Percentiles rank a stretch among this genome's conserved stretches.
phyloP scores from a whole-genome alignment of 2,329 filamentous ascomycete species.

The Arthrobotrys sphaeroides region DNA sequence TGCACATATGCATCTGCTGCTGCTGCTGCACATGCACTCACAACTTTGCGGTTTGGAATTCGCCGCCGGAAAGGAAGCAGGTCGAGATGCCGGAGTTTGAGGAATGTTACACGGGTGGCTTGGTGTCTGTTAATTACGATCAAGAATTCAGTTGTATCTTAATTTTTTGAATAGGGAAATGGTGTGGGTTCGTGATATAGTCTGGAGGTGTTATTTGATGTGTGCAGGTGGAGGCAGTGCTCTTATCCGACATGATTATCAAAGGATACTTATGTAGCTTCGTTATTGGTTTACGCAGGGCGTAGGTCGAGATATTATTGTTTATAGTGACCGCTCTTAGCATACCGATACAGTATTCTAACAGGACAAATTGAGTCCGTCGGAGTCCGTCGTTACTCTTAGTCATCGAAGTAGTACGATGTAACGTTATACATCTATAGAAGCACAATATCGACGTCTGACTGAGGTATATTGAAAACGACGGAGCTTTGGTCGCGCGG shows the following conservation, averaged over 20 bases:
- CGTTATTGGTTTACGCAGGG: too few species aligned
- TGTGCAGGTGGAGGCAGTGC: too few species aligned
- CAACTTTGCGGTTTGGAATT: slow-evolving; percentile 5
- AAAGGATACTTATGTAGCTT: too few species aligned
- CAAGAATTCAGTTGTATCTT: background rate
- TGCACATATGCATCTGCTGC: slow-evolving; percentile 15
- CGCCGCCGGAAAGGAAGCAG: background rate
- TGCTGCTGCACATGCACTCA: slow-evolving; percentile 4
- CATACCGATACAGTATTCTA: background rate
- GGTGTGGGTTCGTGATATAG: too few species aligned
- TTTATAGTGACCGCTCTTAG: too few species aligned
- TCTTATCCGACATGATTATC: too few species aligned
- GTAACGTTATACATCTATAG: slow-evolving; percentile 10
- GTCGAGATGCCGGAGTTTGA: background rate
- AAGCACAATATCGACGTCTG: too few species aligned
- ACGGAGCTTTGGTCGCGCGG: background rate
- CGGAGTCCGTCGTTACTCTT: background rate
- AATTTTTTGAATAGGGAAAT: too few species aligned
- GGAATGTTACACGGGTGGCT: slow-evolving; percentile 16
- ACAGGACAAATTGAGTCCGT: too few species aligned
- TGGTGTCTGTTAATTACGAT: background rate
- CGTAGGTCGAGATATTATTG: too few species aligned
- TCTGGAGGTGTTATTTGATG: too few species aligned
- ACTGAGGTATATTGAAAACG: background rate
- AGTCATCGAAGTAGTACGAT: background rate